These are phyloP conservation scores for Leucocoprinus leucothites DNA, from an alignment of 768 basidiomycete species.

Conservation along the genomic window DNA sequence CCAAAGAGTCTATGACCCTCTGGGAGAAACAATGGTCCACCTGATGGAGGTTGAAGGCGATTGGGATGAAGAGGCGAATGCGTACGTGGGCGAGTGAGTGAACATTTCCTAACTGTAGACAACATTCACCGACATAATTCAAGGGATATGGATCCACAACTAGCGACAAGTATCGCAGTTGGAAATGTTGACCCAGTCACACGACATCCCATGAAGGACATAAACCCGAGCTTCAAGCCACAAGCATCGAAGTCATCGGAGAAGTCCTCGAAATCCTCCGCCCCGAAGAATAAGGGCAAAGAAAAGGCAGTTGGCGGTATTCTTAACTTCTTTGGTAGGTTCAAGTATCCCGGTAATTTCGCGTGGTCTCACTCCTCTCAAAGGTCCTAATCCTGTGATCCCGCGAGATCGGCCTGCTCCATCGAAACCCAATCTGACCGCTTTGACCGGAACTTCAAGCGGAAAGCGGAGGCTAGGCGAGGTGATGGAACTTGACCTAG, in stretches of 20 bases:
- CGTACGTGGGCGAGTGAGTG: constrained; percentile 69
- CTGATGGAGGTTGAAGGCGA: constrained; percentile 58
- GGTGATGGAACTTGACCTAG: constrained; percentile 64
- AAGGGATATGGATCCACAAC: constrained; percentile 60
- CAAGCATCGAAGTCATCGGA: constrained; percentile 40
- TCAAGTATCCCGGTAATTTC: constrained; percentile 13
- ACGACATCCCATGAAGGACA: constrained; percentile 70
- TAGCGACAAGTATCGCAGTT: constrained; percentile 64
- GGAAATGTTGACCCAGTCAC: constrained; percentile 75
- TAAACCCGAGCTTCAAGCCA: constrained; percentile 65
- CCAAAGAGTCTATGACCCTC: constrained; percentile 89
- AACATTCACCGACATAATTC: not conserved
- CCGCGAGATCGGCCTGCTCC: constrained; percentile 19
- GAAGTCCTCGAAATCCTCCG: constrained; percentile 19
- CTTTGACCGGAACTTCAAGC: constrained; percentile 52
- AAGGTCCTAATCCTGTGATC: constrained; percentile 42
- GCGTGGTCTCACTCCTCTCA: not conserved
- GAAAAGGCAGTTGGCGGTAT: constrained; percentile 42
- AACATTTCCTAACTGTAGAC: not conserved
- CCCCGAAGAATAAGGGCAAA: constrained; percentile 47
- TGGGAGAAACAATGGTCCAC: constrained; percentile 59
- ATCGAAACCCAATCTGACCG: constrained; percentile 13
- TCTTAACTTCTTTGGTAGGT: constrained; percentile 62
- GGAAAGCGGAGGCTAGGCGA: constrained; percentile 75
- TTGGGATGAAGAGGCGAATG: constrained; percentile 61